Conservation (phyloP, 192 early-diverging fungal genomes). For the Helicostylum pulchrum region DNA sequence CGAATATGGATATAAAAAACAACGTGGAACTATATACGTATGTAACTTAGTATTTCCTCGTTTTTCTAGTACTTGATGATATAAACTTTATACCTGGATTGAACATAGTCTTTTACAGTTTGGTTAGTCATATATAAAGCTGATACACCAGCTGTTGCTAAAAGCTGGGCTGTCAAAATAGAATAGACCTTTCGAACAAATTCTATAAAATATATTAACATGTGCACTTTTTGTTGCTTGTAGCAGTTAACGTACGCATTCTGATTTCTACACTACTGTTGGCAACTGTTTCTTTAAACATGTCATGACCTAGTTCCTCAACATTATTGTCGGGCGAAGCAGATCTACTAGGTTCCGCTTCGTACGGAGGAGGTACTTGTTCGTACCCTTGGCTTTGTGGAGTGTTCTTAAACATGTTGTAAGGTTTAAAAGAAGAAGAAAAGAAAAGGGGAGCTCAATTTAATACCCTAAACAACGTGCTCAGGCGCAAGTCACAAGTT, state of each 20-base stretch:
- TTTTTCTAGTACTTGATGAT: not conserved
- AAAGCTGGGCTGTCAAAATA: conserved; percentile 62
- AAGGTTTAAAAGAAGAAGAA: too few species aligned
- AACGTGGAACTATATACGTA: conserved; percentile 46
- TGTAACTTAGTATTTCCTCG: not conserved
- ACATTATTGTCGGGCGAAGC: conserved; percentile 3
- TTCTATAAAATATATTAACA: conserved; percentile 24
- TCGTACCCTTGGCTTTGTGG: too few species aligned
- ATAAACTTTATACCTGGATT: conserved; percentile 37
- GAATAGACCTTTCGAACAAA: conserved; percentile 73
- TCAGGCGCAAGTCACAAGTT: too few species aligned
- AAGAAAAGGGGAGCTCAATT: too few species aligned
- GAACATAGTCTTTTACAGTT: conserved; percentile 49
- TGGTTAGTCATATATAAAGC: conserved; percentile 56
- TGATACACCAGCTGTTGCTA: conserved; percentile 52
- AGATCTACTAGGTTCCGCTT: conserved; percentile 24
- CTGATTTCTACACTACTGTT: conserved; percentile 30
- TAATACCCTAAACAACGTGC: too few species aligned
- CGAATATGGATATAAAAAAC: conserved; percentile 51
- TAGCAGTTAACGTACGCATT: conserved; percentile 19
- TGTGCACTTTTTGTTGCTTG: not conserved
- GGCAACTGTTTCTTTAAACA: conserved; percentile 29
- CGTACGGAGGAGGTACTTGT: conserved; percentile 29
- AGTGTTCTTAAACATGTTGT: too few species aligned
- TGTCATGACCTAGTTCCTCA: conserved; percentile 22